Evolutionary conservation across 2,329 filamentous ascomycete genomes (phyloP), one percentile per base, ranked within the genome.

Genomic region (Aphanocladium album): DNA sequence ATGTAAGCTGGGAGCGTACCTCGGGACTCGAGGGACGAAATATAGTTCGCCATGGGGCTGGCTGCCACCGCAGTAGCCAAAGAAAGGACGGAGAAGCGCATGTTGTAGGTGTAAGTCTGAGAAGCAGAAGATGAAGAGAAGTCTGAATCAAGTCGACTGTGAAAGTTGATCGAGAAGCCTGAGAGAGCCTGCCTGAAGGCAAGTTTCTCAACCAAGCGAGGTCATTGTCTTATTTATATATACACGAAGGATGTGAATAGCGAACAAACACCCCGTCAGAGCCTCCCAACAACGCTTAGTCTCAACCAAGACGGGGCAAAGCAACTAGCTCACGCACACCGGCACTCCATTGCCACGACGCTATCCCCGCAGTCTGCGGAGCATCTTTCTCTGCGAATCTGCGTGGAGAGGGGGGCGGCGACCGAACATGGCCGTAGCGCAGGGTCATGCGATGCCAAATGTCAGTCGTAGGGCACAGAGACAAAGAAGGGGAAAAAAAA

Each of bases 11-110:
- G 16, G 25, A n/a, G 60, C 69, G 65, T 67, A 77, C 76, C 69
- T 70, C 74, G 71, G 43, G 65, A 62, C 47, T 74, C 69, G 1
- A 78, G 61, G 17, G 64, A 57, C 35, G 60, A 63, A 21, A 60
- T 53, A 53, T 74, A 71, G 52, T 67, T 66, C 16, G 37, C 37
- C 12, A 68, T 47, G 7, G 71, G 70, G 17, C 64, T 65, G 19
- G 70, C 70, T 33, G 64, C 64, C 35, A 63, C 71, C 51, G 72
- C 51, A 47, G 67, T 64, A 23, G 64, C 64, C 2, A 69, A 62
- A 1, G 68, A 68, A 43, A 74, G 62, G 30, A 73, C 51, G 41
- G 64, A 54, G 54, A 66, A 50, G 53, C 62, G 66, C 70, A 72
- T 72, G 37, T 46, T 59, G 47, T 3, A 7, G 19, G 43, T 37